Evolutionary conservation across 345 rosid species (phyloP).

Genomic region (Nasturtium officinale): DNA sequence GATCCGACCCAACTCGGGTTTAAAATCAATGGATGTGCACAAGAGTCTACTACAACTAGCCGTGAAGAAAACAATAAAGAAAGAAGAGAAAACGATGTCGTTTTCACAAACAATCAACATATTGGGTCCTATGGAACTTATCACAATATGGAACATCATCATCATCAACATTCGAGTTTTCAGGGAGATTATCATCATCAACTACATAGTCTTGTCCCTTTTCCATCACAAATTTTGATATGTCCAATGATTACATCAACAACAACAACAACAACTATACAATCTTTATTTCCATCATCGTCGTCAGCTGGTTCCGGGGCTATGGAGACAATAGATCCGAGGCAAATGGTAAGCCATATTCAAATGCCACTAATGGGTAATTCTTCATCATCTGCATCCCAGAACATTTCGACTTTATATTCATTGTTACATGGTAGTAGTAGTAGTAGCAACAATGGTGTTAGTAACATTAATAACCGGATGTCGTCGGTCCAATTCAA

Average conservation of each 20-base stretch:
- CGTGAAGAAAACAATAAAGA: conserved; percentile 46
- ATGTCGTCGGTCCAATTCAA: conserved; percentile 31
- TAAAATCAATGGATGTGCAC: conserved; percentile 36
- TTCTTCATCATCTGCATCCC: conserved; percentile 44
- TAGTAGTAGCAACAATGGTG: conserved; percentile 24
- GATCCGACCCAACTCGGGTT: conserved; percentile 50
- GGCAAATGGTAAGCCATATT: conserved; percentile 53
- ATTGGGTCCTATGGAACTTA: conserved; percentile 38
- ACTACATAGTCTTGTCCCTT: conserved; percentile 49
- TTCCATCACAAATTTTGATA: conserved; percentile 59
- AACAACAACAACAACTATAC: conserved; percentile 38
- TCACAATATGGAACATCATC: conserved; percentile 51
- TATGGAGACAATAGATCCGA: conserved; percentile 44
- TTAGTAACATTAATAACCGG: conserved; percentile 23
- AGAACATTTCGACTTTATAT: conserved; percentile 39
- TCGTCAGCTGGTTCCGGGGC: conserved; percentile 23
- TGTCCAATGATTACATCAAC: conserved; percentile 43
- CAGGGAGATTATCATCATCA: conserved; percentile 31
- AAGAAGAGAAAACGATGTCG: conserved; percentile 23
- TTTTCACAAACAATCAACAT: conserved; percentile 34
- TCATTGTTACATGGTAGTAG: conserved; percentile 43
- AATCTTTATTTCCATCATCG: conserved; percentile 48
- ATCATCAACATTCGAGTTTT: conserved; percentile 32
- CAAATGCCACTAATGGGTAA: conserved; percentile 50
- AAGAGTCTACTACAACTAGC: conserved; percentile 41